Base-by-base conservation (phyloP, 176 grass and related monocot genomes). In the Rhynchospora breviuscula region DNA sequence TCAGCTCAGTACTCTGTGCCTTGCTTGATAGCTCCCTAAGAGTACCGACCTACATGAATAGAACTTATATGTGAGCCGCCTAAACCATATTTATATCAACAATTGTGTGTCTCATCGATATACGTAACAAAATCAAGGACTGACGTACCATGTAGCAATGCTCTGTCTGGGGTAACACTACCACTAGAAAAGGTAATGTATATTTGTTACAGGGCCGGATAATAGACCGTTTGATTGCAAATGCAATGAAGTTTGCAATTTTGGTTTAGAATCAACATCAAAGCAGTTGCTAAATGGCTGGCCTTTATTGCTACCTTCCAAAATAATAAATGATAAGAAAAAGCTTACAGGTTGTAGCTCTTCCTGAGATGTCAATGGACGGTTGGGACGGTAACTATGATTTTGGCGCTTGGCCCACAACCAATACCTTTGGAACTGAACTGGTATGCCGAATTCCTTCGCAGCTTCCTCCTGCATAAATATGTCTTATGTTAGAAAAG, bases 401-500 rank as follows among this genome's bases (percentile, higher is more conserved):
- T 97, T 97, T 90, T 97, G 94, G 78, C 91, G 87, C 89, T 94
- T 97, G 78, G 94, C 94, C 94, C 94, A 97, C 86, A 97, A 84
- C 94, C 94, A 97, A 75, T 93, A 97, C 49, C 94, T 90, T 66
- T 97, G 94, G 90, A 85, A 97, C 62, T 97, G 94, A 64, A 97
- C 89, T 81, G 94, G 94, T 40, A 94, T 89, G 60, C 94, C 91
- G 62, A 89, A 97, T 90, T 94, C 94, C 86, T 94, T 97, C 52
- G 94, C 91, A 70, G 94, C 82, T 87, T 97, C 94, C 74, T 97
- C 94, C 94, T 97, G 72, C 49, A 48, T 67, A 66, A 48, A 63
- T 35, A 63, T 57, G 29, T 64, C 74, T 17, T 18, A 84, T 49
- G 33, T 72, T 60, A 29, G 79, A 44, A 47, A 3, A 67, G 53